Conservation (phyloP, 2,329 filamentous ascomycete species). For the Chalara sp. region DNA sequence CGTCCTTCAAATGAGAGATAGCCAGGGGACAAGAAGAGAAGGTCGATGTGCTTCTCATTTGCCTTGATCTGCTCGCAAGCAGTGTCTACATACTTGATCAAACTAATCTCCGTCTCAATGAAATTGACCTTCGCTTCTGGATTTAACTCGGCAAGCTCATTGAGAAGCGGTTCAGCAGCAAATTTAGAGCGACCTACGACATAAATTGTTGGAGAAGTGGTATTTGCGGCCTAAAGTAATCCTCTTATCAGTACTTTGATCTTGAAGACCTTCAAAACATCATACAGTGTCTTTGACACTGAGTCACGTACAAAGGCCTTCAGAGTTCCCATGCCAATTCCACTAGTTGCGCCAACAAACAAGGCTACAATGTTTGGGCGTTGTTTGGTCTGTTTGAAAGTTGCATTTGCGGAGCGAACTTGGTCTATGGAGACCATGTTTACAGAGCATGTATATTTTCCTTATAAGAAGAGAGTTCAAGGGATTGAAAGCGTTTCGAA, state of each 20-base stretch:
- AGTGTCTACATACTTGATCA: slow-evolving; percentile 43
- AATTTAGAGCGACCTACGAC: slow-evolving; percentile 41
- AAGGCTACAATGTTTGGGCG: slow-evolving; percentile 34
- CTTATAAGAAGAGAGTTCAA: background rate
- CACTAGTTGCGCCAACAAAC: slow-evolving; percentile 47
- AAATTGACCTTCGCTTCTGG: slow-evolving; percentile 38
- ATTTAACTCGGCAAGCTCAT: slow-evolving; percentile 37
- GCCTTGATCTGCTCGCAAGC: slow-evolving; percentile 38
- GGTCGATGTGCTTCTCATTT: slow-evolving; percentile 37
- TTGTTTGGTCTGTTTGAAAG: slow-evolving; percentile 22
- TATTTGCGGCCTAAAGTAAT: background rate
- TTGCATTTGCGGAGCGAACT: slow-evolving; percentile 32
- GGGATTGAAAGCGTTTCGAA: too few species aligned
- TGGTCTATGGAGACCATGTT: slow-evolving; percentile 26
- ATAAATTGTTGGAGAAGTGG: slow-evolving; percentile 38
- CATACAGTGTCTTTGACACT: background rate
- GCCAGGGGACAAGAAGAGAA: slow-evolving; percentile 40
- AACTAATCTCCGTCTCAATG: slow-evolving; percentile 41
- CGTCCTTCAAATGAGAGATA: slow-evolving; percentile 25
- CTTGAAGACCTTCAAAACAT: background rate
- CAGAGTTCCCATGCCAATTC: slow-evolving; percentile 45
- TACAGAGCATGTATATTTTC: background rate
- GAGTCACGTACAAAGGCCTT: slow-evolving; percentile 37
- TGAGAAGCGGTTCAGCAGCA: slow-evolving; percentile 26
- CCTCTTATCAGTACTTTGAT: background rate